phyloP scores from a whole-genome alignment of 129 eudicot genomes.

The Chrysanthemum seticuspe region DNA sequence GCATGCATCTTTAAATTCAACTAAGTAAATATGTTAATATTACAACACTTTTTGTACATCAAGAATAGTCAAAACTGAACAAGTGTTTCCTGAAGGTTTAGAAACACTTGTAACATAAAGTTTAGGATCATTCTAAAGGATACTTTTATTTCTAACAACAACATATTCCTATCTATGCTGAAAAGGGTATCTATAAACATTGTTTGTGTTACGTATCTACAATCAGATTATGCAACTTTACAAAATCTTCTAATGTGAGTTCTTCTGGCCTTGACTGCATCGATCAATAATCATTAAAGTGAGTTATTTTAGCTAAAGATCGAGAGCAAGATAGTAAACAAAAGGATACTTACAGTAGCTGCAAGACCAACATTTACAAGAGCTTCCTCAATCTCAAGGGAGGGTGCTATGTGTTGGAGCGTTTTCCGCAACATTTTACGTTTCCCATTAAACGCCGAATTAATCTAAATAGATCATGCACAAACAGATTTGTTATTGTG shows the following conservation, averaged over 20 bases:
- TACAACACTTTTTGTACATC: background rate
- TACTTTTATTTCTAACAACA: background rate
- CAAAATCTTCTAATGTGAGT: slow-evolving; percentile 69
- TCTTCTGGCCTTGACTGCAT: slow-evolving; percentile 96
- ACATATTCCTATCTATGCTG: slow-evolving; percentile 1
- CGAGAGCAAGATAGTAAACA: background rate
- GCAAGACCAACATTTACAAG: slow-evolving; percentile 54
- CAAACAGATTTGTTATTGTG: background rate
- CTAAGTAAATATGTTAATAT: background rate
- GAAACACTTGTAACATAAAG: background rate
- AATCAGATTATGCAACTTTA: slow-evolving; percentile 57
- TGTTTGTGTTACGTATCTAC: slow-evolving; percentile 33
- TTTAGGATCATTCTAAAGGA: background rate
- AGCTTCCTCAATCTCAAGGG: slow-evolving; percentile 75
- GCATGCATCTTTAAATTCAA: background rate
- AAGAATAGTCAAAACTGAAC: background rate
- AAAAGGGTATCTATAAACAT: slow-evolving; percentile 7
- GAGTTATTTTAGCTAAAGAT: background rate
- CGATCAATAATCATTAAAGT: background rate
- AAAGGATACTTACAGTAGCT: slow-evolving; percentile 49
- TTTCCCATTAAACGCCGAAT: slow-evolving; percentile 88
- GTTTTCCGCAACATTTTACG: slow-evolving; percentile 90
- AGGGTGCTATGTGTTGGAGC: slow-evolving; percentile 67
- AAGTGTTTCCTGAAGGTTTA: background rate
- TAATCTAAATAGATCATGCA: slow-evolving; percentile 45